phyloP scores from a whole-genome alignment of 2,329 filamentous ascomycete species.

The Fusarium liriodendri region DNA sequence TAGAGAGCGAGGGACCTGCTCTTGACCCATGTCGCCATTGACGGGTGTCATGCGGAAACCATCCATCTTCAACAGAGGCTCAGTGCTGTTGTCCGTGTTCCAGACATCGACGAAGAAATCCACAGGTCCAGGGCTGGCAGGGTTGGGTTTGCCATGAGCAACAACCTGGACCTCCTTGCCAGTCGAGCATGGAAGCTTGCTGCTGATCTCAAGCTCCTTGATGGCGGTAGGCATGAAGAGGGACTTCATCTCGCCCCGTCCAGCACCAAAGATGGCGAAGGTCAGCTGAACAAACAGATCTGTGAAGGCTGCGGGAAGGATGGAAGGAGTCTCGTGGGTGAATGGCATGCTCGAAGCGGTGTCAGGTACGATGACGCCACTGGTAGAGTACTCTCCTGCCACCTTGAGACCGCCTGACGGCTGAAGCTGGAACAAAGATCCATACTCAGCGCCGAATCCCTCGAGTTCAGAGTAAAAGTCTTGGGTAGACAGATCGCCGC shows the following conservation, averaged over 20 bases:
- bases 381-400: slow-evolving; percentile 25
- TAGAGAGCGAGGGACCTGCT: slow-evolving; percentile 42
- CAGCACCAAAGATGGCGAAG: slow-evolving; percentile 53
- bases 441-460: slow-evolving; percentile 41
- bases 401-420: slow-evolving; percentile 18
- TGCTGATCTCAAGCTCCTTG: slow-evolving; percentile 46
- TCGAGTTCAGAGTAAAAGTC: slow-evolving; percentile 44
- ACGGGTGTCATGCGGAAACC: slow-evolving; percentile 56
- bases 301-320: slow-evolving; percentile 59
- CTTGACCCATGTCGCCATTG: slow-evolving; percentile 45
- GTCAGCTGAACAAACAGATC: slow-evolving; percentile 58
- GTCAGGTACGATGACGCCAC: slow-evolving; percentile 54
- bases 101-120: slow-evolving; percentile 52
- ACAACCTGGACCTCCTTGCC: slow-evolving; percentile 46
- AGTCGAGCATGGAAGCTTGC: slow-evolving; percentile 35
- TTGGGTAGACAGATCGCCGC: slow-evolving; percentile 18
- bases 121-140: slow-evolving; percentile 40
- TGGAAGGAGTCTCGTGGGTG: slow-evolving; percentile 54
- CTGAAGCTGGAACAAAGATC: slow-evolving; percentile 37
- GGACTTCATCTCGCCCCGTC: slow-evolving; percentile 42
- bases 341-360: slow-evolving; percentile 59
- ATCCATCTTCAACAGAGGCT: slow-evolving; percentile 50
- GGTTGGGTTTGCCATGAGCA: slow-evolving; percentile 40
- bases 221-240: slow-evolving; percentile 53
- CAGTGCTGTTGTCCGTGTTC: slow-evolving; percentile 26